Conservation (phyloP, 495 filamentous ascomycete genomes). For the Podospora pseudopauciseta region DNA sequence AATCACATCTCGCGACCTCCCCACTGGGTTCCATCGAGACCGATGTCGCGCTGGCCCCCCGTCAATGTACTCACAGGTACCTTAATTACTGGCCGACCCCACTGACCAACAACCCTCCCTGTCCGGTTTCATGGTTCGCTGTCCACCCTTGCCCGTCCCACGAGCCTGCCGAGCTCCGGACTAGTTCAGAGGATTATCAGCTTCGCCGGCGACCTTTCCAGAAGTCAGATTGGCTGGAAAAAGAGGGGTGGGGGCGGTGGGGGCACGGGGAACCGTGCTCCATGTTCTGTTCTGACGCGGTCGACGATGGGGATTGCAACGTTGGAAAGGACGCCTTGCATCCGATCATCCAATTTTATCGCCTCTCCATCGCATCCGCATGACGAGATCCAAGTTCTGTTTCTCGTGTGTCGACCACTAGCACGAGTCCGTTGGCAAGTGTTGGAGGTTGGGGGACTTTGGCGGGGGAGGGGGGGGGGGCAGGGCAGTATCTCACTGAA, state of each 20-base stretch:
- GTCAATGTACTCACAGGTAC: background rate
- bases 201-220: background rate
- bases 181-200: background rate
- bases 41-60: slow-evolving; percentile 20
- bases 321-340: slow-evolving; percentile 13
- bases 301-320: slow-evolving; percentile 14
- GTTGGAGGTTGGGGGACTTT: background rate
- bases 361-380: slow-evolving; percentile 14
- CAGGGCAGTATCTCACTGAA: background rate
- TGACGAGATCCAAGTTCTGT: slow-evolving; percentile 14
- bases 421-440: background rate
- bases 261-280: slow-evolving; percentile 4
- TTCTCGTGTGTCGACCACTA: slow-evolving; percentile 8
- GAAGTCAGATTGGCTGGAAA: slow-evolving; percentile 8
- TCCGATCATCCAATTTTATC: slow-evolving; percentile 18
- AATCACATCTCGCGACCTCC: slow-evolving; percentile 33
- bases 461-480: background rate
- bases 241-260: background rate
- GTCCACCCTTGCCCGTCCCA: background rate
- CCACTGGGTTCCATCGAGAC: slow-evolving; percentile 29
- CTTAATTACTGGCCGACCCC: background rate
- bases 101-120: background rate
- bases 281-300: slow-evolving; percentile 13
- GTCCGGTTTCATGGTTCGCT: background rate
- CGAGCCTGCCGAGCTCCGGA: slow-evolving; percentile 11